These are phyloP conservation scores for Cladorrhinum sp. DNA, from an alignment of 2,329 filamentous ascomycete species.

Conservation along the genomic window DNA sequence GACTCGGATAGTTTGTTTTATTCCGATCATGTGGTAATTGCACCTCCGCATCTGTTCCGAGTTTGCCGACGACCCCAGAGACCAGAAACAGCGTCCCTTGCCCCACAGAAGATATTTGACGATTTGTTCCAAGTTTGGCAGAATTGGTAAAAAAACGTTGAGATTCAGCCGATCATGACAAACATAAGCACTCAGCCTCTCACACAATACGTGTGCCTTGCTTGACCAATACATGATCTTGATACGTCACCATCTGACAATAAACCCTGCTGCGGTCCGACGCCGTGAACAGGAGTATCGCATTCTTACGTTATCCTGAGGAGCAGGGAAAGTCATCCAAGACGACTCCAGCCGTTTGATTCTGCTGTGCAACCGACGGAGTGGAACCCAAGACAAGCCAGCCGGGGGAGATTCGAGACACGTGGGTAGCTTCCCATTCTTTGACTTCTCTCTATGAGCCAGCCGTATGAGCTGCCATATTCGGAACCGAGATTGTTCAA, in stretches of 20 bases:
- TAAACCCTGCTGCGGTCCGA: not conserved
- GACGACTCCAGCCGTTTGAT: not conserved
- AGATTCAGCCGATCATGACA: not conserved
- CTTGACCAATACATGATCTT: not conserved
- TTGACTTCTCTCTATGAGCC: not conserved
- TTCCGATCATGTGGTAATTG: no score
- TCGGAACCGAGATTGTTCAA: not conserved
- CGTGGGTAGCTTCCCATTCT: not conserved
- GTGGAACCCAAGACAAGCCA: not conserved
- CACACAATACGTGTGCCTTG: not conserved
- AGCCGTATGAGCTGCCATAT: not conserved
- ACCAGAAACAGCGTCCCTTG: not conserved
- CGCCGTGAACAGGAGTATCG: not conserved
- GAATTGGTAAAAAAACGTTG: not conserved
- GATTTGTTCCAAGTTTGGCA: not conserved
- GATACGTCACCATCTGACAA: not conserved
- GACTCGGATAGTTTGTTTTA: no score
- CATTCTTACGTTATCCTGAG: not conserved
- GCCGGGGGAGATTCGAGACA: not conserved
- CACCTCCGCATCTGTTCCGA: no score
- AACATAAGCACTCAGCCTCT: not conserved
- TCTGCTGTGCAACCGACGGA: constrained; percentile 1
- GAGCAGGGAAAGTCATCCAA: not conserved
- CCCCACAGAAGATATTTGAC: not conserved
- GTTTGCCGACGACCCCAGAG: not conserved